Evolutionary conservation across 495 filamentous ascomycete genomes (phyloP), one percentile per base, ranked within the genome.

Genomic region (Bombardia bombarda): DNA sequence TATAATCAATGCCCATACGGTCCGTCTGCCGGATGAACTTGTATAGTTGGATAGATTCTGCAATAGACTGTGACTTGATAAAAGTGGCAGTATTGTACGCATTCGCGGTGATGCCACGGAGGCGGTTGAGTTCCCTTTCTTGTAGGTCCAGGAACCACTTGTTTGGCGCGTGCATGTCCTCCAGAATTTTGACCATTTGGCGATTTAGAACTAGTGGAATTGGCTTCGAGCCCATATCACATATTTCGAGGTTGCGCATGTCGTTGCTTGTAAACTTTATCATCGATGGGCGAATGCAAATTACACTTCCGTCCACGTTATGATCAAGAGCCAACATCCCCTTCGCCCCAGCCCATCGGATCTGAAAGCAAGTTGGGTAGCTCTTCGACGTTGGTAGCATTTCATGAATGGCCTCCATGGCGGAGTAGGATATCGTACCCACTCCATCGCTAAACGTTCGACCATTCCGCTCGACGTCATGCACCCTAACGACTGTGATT

Each of bases 371-470:
- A 0, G 81, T 84, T 0, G 84, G 74, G 9, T 61, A 67, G 2
- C 62, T 42, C 21, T 65, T 62, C 1, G 61, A 63, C 4, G 52
- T 45, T 10, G 69, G 61, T 12, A 79, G 61, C 8, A 56, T 55
- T 7, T 61, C 47, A 57, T 72, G 73, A 12, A 86, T 70, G 1
- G 57, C 60, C n/a, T 78, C 57, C 20, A 80, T 57, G 1, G 84
- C 62, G 0, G 64, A 56, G 10, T 30, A 50, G 0, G 84, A 90
- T 7, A 90, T 75, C 0, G 77, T 86, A 7, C 86, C 87, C 6
- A 86, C 78, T 0, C 87, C 87, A 52, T 92, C 87, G 47, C 81
- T 87, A 52, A 90, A 90, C 0, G 76, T 69, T n/a, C 82, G 65
- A 7, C 42, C 62, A 31, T 60, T 57, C 13, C 55, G 51, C 30